Base-by-base conservation (phyloP, 2,329 filamentous ascomycete genomes). In the Volutella citrinella region DNA sequence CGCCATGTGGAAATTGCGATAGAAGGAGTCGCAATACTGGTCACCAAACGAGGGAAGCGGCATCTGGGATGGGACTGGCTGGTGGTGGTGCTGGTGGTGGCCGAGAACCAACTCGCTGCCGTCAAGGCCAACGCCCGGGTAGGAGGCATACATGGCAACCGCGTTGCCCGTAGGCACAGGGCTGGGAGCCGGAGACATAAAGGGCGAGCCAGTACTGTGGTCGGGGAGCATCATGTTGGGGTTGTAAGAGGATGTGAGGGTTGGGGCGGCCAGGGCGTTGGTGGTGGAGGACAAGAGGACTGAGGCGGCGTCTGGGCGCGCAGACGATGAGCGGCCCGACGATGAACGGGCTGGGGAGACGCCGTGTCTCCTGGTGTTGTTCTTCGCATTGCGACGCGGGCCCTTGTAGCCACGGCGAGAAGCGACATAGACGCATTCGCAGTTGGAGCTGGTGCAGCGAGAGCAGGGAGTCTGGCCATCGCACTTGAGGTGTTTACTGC, bases 361-460 rank as follows among this genome's bases (percentile, higher is more conserved):
- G 15, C 69, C 64, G 50, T 71, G 69, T 13, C 68, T 66, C 55
- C 75, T 77, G 53, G 69, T 69, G 9, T 66, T 64, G 48, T 68
- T 74, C 38, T 59, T 59, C 7, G 58, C 46, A n/a, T 55, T 45
- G 13, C 51, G 44, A 44, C 62, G 48, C 43, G 61, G 55, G 11
- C 82, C 82, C 60, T 84, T 87, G 65, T 85, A 87, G 19, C 85
- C 85, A 41, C 85, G 76, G 26, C 84, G 79, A 23, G 84, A 88
- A 27, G 82, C 79, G 30, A 87, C 77, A 56, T 87, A 89, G 52
- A 80, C 64, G 58, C 86, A 91, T 29, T 81, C 70, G 13, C 70
- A 64, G 36, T 74, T 72, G 29, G 74, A 71, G 31, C 66, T 61
- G 15, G 64, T 63, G 59, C 85, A 90, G 34, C 86, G 78, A 28